Conservation (phyloP, 192 early-diverging fungal species). For the Coemansia sp. region DNA sequence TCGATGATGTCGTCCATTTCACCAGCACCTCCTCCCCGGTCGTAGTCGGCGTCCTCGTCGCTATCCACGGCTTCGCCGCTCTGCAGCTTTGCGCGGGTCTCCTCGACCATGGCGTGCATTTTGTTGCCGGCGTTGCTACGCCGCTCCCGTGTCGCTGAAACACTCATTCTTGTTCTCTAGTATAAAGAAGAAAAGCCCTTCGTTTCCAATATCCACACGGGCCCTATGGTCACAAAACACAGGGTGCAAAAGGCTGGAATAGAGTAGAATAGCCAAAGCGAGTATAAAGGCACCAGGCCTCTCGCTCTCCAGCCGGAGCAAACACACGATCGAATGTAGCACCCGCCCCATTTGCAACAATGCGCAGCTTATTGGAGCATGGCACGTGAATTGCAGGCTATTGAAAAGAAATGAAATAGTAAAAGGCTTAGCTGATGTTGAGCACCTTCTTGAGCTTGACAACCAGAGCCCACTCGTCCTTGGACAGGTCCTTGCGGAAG, state of each 20-base stretch:
- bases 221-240: no score
- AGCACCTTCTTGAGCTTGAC: slow-evolving; percentile 77
- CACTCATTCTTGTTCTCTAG: background rate
- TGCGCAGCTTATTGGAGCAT: background rate
- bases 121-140: slow-evolving; percentile 55
- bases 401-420: background rate
- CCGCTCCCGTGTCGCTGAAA: slow-evolving; percentile 6
- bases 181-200: no score
- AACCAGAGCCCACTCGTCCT: slow-evolving; percentile 86
- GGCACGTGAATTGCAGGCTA: background rate
- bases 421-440: slow-evolving; percentile 39
- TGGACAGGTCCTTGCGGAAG: slow-evolving; percentile 89
- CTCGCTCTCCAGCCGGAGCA: no score
- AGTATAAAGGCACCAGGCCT: no score
- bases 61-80: slow-evolving; percentile 32
- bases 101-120: slow-evolving; percentile 43
- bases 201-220: no score
- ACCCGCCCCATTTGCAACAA: background rate
- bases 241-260: no score
- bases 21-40: slow-evolving; percentile 5
- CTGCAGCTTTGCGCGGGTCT: slow-evolving; percentile 45
- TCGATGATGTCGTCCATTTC: slow-evolving; percentile 45
- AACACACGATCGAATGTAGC: no score
- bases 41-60: slow-evolving; percentile 54
- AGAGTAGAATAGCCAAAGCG: no score